Percentiles rank a stretch among this genome's conserved stretches.
Conservation (phyloP, 345 rosid genomes). For the Hibiscus trionum region DNA sequence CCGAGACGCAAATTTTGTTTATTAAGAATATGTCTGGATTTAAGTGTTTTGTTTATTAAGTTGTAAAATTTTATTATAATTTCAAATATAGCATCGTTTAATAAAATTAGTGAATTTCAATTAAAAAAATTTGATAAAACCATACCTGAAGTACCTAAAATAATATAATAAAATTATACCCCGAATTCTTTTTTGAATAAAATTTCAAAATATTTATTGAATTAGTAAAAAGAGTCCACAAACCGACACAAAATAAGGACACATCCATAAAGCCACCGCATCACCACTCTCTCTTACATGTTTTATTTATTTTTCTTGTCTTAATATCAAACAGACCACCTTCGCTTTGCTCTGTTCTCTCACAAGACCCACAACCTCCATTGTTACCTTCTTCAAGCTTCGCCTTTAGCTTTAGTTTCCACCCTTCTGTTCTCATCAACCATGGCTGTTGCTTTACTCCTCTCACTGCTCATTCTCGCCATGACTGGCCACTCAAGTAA, state of each 20-base stretch:
- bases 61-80: too few relatives aligned
- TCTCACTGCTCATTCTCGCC: slow-evolving; percentile 41
- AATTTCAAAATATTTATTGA: too few relatives aligned
- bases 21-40: too few relatives aligned
- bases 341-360: neutral
- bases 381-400: neutral
- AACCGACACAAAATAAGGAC: slow-evolving; percentile 5
- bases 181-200: too few relatives aligned
- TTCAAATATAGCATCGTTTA: too few relatives aligned
- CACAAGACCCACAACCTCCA: neutral
- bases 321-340: neutral
- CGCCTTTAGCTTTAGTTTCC: neutral
- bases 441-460: slow-evolving; percentile 38
- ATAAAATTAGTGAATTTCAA: too few relatives aligned
- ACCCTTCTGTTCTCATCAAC: slow-evolving; percentile 3
- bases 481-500: slow-evolving; percentile 46
- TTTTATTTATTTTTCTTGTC: neutral
- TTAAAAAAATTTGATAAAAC: too few relatives aligned
- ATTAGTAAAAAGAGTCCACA: neutral
- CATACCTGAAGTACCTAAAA: too few relatives aligned
- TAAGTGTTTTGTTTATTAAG: too few relatives aligned
- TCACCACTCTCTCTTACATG: neutral
- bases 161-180: too few relatives aligned
- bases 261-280: neutral
- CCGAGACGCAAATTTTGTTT: too few relatives aligned